Evolutionary conservation across 129 eudicot species (phyloP), one percentile per base, ranked within the genome.

Genomic region (Centella asiatica): DNA sequence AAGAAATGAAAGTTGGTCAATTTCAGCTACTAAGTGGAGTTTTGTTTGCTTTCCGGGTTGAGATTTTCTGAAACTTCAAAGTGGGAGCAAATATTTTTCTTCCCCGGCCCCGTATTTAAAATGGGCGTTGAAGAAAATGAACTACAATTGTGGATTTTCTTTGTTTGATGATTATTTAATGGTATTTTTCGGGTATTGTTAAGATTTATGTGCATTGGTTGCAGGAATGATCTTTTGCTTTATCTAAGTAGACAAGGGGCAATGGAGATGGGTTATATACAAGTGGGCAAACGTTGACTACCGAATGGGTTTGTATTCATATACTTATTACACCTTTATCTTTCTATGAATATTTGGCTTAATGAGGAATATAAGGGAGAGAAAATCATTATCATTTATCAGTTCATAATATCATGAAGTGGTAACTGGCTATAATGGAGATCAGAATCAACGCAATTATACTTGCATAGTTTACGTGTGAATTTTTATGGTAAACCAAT

Each of bases 251-350:
- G 44, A 57, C 48, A 32, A 20, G 4, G 40, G 11, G 46, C 24
- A 33, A 1, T 48, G 14, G 50, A 48, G 31, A 34, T 33, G 27
- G 49, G 39, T 32, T 8, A 34, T 17, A 46, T 60, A 49, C 40
- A 54, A 13, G 39, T 14, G 20, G 74, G 15, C 22, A 46, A 33
- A 24, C 14, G 25, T 31, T 69, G 74, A 69, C 74, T 11, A 62
- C 62, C 52, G 26, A 65, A 17, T 57, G 23, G 50, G n/a, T 18
- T 12, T 44, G 48, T 44, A 13, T n/a, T 44, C 48, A 44, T 44
- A 8, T 44, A 17, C 34, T 57, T 19, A n/a, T 5, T 29, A 15
- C 39, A 5, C 6, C 1, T 68, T n/a, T 44, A 44, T 36, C 48
- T 46, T 31, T 57, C 5, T 14, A 22, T 69, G 12, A 6, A 32